Conservation (phyloP, 345 rosid species). For the Rhizophora mangle region DNA sequence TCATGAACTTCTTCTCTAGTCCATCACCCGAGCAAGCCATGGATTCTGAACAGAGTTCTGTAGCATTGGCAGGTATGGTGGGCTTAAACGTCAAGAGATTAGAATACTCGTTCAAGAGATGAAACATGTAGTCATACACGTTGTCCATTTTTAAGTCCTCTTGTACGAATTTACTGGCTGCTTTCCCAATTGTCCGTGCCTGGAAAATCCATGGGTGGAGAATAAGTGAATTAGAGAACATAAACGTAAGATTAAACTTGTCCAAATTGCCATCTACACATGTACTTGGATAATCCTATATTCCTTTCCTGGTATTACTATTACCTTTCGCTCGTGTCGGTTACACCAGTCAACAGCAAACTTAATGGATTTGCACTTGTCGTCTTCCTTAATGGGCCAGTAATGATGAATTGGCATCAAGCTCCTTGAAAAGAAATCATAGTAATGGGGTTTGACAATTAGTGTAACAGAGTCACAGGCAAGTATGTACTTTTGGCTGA, state of each 20-base stretch:
- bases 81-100: constrained; percentile 30
- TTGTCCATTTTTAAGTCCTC: constrained; percentile 27
- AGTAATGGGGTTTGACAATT: constrained; percentile 28
- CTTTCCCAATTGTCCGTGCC: constrained; percentile 30
- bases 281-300: too few relatives aligned
- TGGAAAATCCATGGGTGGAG: background rate
- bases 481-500: constrained; percentile 34
- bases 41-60: constrained; percentile 18
- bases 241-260: too few relatives aligned
- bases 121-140: constrained; percentile 37
- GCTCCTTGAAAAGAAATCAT: constrained; percentile 30
- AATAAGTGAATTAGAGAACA: background rate
- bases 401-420: constrained; percentile 21
- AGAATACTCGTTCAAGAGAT: constrained; percentile 25
- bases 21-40: constrained; percentile 25
- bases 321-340: constrained; percentile 20
- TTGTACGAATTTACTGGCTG: constrained; percentile 26
- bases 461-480: constrained; percentile 29
- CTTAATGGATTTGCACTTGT: constrained; percentile 31
- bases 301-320: too few relatives aligned
- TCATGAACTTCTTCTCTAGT: constrained; percentile 22
- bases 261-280: too few relatives aligned
- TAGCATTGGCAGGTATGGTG: constrained; percentile 14
- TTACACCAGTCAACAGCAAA: constrained; percentile 36
- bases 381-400: constrained; percentile 25